Percentiles rank a stretch among this genome's conserved stretches.
These are phyloP conservation scores for Globisporangium sylvaticum DNA, from an alignment of 352 stramenopile species.

Conservation along the genomic window DNA sequence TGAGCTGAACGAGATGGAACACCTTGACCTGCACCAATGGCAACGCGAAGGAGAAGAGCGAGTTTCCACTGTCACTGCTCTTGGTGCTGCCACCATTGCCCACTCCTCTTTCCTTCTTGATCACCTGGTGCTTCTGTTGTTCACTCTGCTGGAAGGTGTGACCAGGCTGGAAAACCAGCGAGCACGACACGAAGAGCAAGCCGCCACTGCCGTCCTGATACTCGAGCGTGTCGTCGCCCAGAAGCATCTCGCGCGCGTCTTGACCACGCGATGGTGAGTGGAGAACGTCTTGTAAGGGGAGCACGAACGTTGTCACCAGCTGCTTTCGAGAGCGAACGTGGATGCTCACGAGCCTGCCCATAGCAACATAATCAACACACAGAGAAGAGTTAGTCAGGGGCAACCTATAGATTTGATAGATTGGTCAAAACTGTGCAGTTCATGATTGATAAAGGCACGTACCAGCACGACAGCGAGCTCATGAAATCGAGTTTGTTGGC, in stretches of 20 bases:
- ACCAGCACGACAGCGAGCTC: conserved; percentile 12
- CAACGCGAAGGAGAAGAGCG: conserved; percentile 28
- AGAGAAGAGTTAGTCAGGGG: not conserved
- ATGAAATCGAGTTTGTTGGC: conserved; percentile 6
- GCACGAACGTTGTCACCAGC: conserved; percentile 30
- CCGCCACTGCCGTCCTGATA: conserved; percentile 19
- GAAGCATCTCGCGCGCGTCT: conserved; percentile 21
- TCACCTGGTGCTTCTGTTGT: not conserved
- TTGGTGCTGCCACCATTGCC: not conserved
- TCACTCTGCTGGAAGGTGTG: not conserved
- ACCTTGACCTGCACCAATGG: conserved; percentile 28
- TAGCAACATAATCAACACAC: not conserved
- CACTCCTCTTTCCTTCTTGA: not conserved
- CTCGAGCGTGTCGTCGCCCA: conserved; percentile 27
- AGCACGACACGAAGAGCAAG: conserved; percentile 29
- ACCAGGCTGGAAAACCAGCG: conserved; percentile 36
- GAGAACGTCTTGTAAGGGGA: conserved; percentile 25
- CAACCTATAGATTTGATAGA: not conserved
- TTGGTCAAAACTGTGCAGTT: too few relatives aligned
- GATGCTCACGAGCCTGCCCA: conserved; percentile 29
- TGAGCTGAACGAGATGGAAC: conserved; percentile 35
- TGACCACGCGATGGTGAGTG: not conserved
- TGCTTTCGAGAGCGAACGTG: conserved; percentile 28
- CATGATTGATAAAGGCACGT: too few relatives aligned
- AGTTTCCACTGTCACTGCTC: not conserved